phyloP scores from a whole-genome alignment of 306 rosid genomes.

The Cucurbita maxima region DNA sequence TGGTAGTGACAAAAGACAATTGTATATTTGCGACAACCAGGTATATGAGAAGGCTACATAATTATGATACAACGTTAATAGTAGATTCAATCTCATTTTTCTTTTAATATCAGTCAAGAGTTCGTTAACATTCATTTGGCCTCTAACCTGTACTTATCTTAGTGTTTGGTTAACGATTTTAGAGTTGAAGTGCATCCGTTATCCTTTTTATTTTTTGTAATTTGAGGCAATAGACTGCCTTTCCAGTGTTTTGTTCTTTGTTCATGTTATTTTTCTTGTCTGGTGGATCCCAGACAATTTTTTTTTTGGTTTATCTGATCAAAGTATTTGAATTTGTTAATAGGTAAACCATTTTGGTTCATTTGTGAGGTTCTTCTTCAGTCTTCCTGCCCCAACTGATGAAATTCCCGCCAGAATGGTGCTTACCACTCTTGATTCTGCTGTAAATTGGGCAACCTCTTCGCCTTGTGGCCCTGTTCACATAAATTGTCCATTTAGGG shows the following conservation, averaged over 20 bases:
- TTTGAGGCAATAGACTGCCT: neutral
- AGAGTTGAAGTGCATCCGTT: neutral
- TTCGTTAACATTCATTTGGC: neutral
- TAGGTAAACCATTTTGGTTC: constrained; percentile 95
- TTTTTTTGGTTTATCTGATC: neutral
- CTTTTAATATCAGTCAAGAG: neutral
- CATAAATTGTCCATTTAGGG: constrained; percentile 81
- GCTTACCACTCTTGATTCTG: constrained; percentile 86
- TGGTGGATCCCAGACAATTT: neutral
- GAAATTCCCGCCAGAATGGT: constrained; percentile 63
- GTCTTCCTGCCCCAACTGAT: constrained; percentile 78
- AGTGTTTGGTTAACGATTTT: neutral
- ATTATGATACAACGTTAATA: neutral
- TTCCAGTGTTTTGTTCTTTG: neutral
- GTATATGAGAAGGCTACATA: neutral
- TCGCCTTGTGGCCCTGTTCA: constrained; percentile 85
- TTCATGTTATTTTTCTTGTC: constrained; percentile 1
- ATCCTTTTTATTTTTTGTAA: neutral
- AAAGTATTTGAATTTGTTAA: neutral
- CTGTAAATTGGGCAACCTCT: constrained; percentile 70
- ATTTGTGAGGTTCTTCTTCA: constrained; percentile 82
- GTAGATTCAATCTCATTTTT: neutral
- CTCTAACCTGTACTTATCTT: neutral
- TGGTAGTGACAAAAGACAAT: neutral
- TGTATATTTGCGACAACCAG: neutral